Base-by-base conservation (phyloP, 768 basidiomycete genomes). In the Boletus reticuloceps region DNA sequence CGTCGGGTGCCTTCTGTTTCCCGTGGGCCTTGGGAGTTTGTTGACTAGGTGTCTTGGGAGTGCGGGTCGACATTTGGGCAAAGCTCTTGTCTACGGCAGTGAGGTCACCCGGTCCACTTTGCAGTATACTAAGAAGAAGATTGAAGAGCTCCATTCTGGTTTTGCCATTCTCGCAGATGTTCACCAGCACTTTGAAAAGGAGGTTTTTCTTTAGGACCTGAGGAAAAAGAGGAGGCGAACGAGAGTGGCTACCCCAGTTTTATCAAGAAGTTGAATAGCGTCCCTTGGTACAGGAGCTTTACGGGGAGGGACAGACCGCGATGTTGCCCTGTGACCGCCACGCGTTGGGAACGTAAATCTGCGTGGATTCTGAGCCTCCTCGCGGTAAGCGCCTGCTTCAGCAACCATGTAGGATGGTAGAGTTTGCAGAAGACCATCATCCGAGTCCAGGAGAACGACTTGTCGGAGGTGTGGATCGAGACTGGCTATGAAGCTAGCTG, bases 131-230 rank as follows among this genome's bases (percentile, higher is more conserved):
- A n/a, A 99, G 79, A 20, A 99, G 82, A 14, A 98, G 81, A 66
- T 95, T 97, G 79, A 99, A 91, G 22, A 98, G 77, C 62, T 99
- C 97, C 6, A 84, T 85, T 19, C 97, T 82, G 0, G 96, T 94
- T 65, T 89, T 91, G 4, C 84, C 76, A 68, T 99, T 99, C 74
- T 98, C 95, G 74, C 94, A 99, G 9, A 99, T 79, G 68, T 98
- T 96, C 59, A 93, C 87, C 36, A 99, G 84, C 2, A 97, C 87
- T 66, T 88, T 90, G 70, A 93, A 91, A 13, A 99, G 79, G 22
- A 90, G 73, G 47, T 82, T 88, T 74, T 93, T 94, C 73, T 85
- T 85, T 56, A 92, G 77, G 20, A 94, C 87, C 61, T 97, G 92
- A 5, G 97, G 80, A 94, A 97, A 79, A 99, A 99, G 20, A 99